Evolutionary conservation across 768 basidiomycete genomes (phyloP), one percentile per base, ranked within the genome.

Genomic region (Leccinum ochraceum): DNA sequence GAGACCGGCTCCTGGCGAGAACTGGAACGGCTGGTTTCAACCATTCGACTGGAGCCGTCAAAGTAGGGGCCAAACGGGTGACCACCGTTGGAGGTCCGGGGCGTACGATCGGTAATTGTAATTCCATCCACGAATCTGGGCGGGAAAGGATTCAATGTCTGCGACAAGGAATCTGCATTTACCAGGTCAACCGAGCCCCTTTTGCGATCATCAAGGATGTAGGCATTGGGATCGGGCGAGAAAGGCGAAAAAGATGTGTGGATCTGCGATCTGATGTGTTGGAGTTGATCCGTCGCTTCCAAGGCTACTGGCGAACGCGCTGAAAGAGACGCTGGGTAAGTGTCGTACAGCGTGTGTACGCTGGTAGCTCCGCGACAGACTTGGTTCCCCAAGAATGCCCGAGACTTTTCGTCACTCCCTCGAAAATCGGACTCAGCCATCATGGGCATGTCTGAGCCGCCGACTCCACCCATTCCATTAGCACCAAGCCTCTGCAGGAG

Each of bases 171-270:
- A 54, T 83, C 83, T n/a, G 74, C 62, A 55, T 74, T 75, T 42
- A 75, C 68, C 52, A 71, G 71, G 39, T 71, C 70, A 44, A 64
- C 72, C 32, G 74, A 75, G 56, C 76, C 79, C 61, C 76, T 78
- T 48, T 72, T 70, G 71, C 64, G 66, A 59, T 62, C 72, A 62
- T 49, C 71, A 71, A 60, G 80, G 77, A 4, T 69, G 66, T 76
- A 76, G 22, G 78, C 68, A 63, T 83, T 87, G 9, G 87, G 85
- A 66, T 92, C 90, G 9, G 90, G 90, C 1, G 90, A 92, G 75
- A 92, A 92, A 3, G 90, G 90, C 7, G 89, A 88, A 71, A 92
- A 92, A 60, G 72, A 66, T 8, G 66, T 66, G 28, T 60, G 62
- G 28, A 60, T 56, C 46, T 66, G 68, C 26, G 69, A 60, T 53